Evolutionary conservation across 139 green algal genomes (phyloP).

Genomic region (Nannochloris sp.): DNA sequence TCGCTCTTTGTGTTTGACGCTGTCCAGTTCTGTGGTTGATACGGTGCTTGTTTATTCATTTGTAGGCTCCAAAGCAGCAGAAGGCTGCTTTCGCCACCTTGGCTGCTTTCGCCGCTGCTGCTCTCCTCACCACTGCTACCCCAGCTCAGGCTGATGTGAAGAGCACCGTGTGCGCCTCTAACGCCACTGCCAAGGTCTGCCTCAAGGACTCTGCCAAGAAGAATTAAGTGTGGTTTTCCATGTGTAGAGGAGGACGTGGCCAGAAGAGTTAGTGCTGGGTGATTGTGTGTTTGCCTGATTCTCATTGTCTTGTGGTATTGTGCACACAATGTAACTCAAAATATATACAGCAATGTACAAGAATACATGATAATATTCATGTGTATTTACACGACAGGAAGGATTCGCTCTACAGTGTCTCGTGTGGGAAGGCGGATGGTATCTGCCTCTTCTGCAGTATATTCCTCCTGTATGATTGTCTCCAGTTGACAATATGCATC

Average conservation of each 20-base stretch:
- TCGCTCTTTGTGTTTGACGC: background rate
- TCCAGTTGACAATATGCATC: conserved; percentile 81
- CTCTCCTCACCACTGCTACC: background rate
- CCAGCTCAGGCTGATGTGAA: conserved; percentile 20
- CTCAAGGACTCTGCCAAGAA: conserved; percentile 17
- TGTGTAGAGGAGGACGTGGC: too few species aligned
- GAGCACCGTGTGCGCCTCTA: conserved; percentile 26
- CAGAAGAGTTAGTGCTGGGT: too few species aligned
- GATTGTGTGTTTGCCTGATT: too few species aligned
- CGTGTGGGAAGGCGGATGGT: conserved; percentile 31
- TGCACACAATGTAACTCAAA: too few species aligned
- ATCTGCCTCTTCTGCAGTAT: conserved; percentile 43
- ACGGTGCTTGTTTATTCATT: background rate
- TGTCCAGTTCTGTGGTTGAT: conserved; percentile 3
- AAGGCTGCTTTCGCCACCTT: conserved; percentile 11
- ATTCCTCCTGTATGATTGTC: conserved; percentile 52
- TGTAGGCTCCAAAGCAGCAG: conserved; percentile 5
- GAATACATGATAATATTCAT: too few species aligned
- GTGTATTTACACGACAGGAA: background rate
- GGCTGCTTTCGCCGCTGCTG: conserved; percentile 15
- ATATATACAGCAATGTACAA: too few species aligned
- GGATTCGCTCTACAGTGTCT: conserved; percentile 30
- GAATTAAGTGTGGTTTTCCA: background rate
- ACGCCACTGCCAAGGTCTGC: conserved; percentile 33
- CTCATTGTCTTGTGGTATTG: too few species aligned